Evolutionary conservation across 257 asterid genomes (phyloP), one percentile per base, ranked within the genome.

Genomic region (Misopates orontium): DNA sequence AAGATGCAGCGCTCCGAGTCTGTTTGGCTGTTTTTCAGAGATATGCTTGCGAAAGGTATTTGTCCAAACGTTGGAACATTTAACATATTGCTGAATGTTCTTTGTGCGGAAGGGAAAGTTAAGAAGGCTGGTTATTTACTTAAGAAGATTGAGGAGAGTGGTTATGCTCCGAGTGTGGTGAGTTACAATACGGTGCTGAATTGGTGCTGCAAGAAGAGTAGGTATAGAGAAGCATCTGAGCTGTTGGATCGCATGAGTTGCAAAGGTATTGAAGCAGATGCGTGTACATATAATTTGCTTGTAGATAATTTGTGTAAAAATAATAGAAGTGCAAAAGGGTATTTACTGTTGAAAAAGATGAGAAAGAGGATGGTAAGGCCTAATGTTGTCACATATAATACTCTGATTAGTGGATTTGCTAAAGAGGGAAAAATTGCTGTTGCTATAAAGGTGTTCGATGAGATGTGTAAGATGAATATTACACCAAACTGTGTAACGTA

Each of bases 171-270:
- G 0, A 88, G 67, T 14, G 74, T 82, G 41, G 96, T 90, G 72
- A 87, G 96, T 80, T 93, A 93, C 71, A 93, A 93, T 60, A 85
- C 96, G 6, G 79, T 93, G 62, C 80, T 93, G 56, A 90, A 80
- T 73, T 87, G 97, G 96, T 85, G 57, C 65, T 83, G 94, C 82
- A 93, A 93, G 78, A 84, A 77, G 76, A 86, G 90, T 22, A 81
- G 85, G 78, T 84, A 82, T 75, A 90, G 84, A 76, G 79, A 87
- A 56, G 97, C 95, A 45, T 42, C 49, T 13, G 83, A 71, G 80
- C 68, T 90, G 71, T 73, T 93, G 80, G 95, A 93, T 75, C 79
- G 69, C 60, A 93, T 90, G 99, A 79, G 77, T 71, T 73, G 76
- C 39, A 83, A 83, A 78, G 97, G 99, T 63, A 76, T 87, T 66